Evolutionary conservation across 148 eudicot genomes (phyloP).

Genomic region (Rhododendron molle): DNA sequence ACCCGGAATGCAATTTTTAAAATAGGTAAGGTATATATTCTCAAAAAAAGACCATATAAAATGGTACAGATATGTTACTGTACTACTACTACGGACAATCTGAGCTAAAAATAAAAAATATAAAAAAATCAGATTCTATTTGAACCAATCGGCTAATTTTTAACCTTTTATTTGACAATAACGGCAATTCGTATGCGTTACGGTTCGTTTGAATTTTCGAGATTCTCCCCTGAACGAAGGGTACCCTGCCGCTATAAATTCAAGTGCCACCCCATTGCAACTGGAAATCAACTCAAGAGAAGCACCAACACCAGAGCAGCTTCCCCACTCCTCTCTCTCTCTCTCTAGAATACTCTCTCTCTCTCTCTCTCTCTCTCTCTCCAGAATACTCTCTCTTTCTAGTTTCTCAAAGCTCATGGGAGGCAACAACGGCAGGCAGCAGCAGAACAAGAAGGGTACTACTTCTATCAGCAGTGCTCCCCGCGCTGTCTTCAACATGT

Average conservation of each 20-base stretch:
- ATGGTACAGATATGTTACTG: not conserved
- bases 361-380: not conserved
- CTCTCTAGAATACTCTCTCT: not conserved
- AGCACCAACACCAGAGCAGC: not conserved
- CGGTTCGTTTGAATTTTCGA: not conserved
- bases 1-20: not conserved
- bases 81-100: not conserved
- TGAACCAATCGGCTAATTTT: not conserved
- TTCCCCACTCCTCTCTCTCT: not conserved
- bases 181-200: not conserved
- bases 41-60: not conserved
- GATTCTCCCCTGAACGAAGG: not conserved
- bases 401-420: slow-evolving; percentile 23
- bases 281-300: not conserved
- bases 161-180: not conserved
- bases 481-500: slow-evolving; percentile 32
- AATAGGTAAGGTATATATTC: not conserved
- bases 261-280: not conserved
- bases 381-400: too few relatives aligned
- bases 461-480: not conserved
- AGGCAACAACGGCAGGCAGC: slow-evolving; percentile 20
- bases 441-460: slow-evolving; percentile 7
- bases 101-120: not conserved
- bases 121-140: not conserved
- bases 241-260: not conserved